Conservation (phyloP, 306 rosid species). For the Trichosanthes truncata region DNA sequence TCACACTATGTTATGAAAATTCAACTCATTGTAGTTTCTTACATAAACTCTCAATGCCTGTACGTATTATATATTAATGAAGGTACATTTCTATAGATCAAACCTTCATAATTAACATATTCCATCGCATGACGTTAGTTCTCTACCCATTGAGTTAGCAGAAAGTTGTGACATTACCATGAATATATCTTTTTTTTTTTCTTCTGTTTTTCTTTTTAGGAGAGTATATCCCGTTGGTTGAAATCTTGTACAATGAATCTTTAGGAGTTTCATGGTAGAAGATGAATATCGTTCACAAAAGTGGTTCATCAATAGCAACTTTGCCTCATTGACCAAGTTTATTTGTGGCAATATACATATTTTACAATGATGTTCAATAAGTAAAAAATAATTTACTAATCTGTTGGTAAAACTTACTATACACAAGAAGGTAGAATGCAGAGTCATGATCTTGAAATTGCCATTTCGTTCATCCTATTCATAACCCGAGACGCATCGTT, state of each 20-base stretch:
- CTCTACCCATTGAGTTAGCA: not conserved
- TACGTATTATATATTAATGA: too few relatives aligned
- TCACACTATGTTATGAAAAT: too few relatives aligned
- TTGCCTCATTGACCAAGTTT: not conserved
- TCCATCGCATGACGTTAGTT: not conserved
- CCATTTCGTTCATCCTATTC: conserved; percentile 44
- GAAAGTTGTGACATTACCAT: not conserved
- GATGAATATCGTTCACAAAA: not conserved
- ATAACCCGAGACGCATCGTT: conserved; percentile 66
- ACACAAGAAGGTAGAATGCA: not conserved
- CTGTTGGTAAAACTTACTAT: not conserved
- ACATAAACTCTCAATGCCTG: too few relatives aligned
- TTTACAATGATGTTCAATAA: not conserved
- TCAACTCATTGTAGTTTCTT: too few relatives aligned
- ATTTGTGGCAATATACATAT: not conserved
- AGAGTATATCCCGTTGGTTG: not conserved
- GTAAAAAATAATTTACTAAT: not conserved
- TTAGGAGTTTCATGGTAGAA: not conserved
- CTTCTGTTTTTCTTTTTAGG: not conserved
- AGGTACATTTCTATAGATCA: not conserved
- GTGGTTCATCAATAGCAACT: not conserved
- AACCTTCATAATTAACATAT: not conserved
- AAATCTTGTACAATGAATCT: not conserved
- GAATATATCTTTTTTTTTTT: not conserved
- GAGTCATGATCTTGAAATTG: conserved; percentile 9